These are phyloP conservation scores for Acacia acuminata DNA, from an alignment of 306 rosid genomes.

Conservation along the genomic window DNA sequence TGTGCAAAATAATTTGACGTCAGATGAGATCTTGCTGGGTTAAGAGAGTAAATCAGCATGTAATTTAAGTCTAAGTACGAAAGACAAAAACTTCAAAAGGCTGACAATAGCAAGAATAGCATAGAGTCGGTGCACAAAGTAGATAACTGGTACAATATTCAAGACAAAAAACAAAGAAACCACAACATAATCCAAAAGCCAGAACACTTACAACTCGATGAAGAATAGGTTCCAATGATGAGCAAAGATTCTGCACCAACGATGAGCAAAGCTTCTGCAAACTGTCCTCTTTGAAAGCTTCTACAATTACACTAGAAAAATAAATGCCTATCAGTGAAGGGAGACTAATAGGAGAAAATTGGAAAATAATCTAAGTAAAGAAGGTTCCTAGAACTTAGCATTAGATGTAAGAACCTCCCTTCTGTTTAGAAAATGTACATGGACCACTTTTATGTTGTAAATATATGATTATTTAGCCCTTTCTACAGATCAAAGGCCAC, in stretches of 20 bases:
- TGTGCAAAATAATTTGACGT: background rate
- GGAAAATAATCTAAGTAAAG: constrained; percentile 2
- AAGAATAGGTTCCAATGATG: constrained; percentile 80
- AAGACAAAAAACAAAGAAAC: background rate
- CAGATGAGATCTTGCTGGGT: background rate
- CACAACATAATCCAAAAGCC: constrained; percentile 19
- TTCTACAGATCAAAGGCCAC: background rate
- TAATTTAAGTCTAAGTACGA: background rate
- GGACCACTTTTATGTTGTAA: background rate
- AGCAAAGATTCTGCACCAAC: constrained; percentile 78
- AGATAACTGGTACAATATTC: background rate
- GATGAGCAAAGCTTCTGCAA: constrained; percentile 81
- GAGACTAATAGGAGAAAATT: constrained; percentile 18
- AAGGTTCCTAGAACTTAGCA: background rate
- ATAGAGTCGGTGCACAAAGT: background rate
- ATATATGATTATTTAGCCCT: background rate
- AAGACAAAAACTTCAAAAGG: background rate
- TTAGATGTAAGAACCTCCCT: background rate
- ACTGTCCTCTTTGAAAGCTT: constrained; percentile 83
- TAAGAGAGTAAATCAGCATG: background rate
- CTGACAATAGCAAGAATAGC: background rate
- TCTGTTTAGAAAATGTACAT: background rate
- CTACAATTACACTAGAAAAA: constrained; percentile 72
- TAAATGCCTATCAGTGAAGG: constrained; percentile 13
- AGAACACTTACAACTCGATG: constrained; percentile 72